Percentiles rank a stretch among this genome's conserved stretches.
phyloP scores from a whole-genome alignment of 177 flowering plant species.

The Vitis hybrid region DNA sequence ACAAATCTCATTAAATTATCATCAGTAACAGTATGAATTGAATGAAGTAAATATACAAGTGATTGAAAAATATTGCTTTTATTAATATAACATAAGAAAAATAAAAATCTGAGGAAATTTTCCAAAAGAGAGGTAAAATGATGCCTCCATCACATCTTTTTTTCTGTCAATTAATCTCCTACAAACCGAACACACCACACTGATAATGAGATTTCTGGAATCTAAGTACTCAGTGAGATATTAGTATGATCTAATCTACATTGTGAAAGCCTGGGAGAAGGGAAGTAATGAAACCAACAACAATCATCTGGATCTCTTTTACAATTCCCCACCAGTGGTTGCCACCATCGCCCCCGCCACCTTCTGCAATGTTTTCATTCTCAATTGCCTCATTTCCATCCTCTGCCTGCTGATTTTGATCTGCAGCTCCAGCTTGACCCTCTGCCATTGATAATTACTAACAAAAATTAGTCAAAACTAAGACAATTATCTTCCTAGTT shows the following conservation, averaged over 20 bases:
- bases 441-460: constrained; percentile 27
- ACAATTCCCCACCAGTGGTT: constrained; percentile 77
- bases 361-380: constrained; percentile 42
- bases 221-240: neutral
- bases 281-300: constrained; percentile 87
- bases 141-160: too few species aligned
- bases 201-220: too few species aligned
- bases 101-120: too few species aligned
- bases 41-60: too few species aligned
- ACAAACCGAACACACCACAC: too few species aligned
- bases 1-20: too few species aligned
- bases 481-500: neutral
- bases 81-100: too few species aligned
- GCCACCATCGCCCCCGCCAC: constrained; percentile 37
- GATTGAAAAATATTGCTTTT: too few species aligned
- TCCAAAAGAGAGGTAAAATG: too few species aligned
- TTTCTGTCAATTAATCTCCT: too few species aligned
- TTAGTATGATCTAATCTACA: constrained; percentile 45
- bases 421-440: constrained; percentile 48
- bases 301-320: constrained; percentile 89
- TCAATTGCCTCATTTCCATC: constrained; percentile 40
- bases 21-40: too few species aligned
- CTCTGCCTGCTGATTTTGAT: constrained; percentile 41
- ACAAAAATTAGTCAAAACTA: neutral
- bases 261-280: constrained; percentile 93